phyloP scores from a whole-genome alignment of 768 basidiomycete species.

The Boletus insuetus region DNA sequence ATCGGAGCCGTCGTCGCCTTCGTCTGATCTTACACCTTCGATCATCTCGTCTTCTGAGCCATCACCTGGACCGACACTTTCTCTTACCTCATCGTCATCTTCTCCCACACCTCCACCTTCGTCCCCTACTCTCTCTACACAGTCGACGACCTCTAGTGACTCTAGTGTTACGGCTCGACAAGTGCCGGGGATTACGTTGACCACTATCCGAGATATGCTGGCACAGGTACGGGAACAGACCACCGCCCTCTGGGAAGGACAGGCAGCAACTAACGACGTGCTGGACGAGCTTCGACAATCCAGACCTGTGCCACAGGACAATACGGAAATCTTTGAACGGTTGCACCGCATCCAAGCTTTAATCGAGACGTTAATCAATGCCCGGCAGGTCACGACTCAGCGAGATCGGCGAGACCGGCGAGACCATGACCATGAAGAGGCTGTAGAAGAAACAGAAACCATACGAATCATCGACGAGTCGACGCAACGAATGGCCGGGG shows the following conservation, averaged over 20 bases:
- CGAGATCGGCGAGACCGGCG: not conserved
- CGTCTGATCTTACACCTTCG: conserved; percentile 31
- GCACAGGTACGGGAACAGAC: conserved; percentile 58
- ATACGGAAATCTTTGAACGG: conserved; percentile 38
- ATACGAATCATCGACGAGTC: conserved; percentile 12
- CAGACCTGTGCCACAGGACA: conserved; percentile 39
- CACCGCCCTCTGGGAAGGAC: conserved; percentile 58
- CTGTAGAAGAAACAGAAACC: conserved; percentile 14
- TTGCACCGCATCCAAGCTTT: conserved; percentile 26
- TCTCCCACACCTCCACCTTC: conserved; percentile 36
- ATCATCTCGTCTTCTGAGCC: conserved; percentile 32
- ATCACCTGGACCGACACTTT: conserved; percentile 38
- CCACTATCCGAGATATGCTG: conserved; percentile 52
- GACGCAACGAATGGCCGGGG: conserved; percentile 15
- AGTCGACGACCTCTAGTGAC: conserved; percentile 33
- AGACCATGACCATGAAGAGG: not conserved
- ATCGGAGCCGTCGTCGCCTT: conserved; percentile 30
- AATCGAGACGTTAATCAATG: conserved; percentile 12
- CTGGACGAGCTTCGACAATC: conserved; percentile 59
- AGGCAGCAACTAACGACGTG: conserved; percentile 55
- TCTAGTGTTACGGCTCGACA: conserved; percentile 38
- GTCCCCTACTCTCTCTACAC: conserved; percentile 34
- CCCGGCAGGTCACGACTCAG: conserved; percentile 2
- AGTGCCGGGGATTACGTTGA: conserved; percentile 34
- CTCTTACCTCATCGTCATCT: conserved; percentile 36